Evolutionary conservation across 2,329 filamentous ascomycete genomes (phyloP).

Genomic region (Penicillium decumbens): DNA sequence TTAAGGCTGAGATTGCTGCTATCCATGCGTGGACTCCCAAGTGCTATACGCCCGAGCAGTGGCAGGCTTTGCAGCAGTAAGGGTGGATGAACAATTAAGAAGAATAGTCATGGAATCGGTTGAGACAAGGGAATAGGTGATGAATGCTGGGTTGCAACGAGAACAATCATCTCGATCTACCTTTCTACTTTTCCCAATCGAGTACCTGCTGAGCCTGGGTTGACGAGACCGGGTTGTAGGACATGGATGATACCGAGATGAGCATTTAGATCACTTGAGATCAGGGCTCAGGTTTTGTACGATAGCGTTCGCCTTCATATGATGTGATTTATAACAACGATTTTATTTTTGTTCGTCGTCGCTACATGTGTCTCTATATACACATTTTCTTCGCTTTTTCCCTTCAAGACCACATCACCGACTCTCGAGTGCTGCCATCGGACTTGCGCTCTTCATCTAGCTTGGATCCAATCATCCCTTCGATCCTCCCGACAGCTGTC

Average conservation of each 20-base stretch:
- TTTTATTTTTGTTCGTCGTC: not conserved
- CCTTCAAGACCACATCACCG: not conserved
- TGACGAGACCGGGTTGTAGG: not conserved
- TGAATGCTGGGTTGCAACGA: not conserved
- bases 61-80: slow-evolving; percentile 61
- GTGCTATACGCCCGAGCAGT: slow-evolving; percentile 88
- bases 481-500: slow-evolving; percentile 34
- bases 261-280: not conserved
- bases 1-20: slow-evolving; percentile 81
- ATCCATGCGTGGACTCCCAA: slow-evolving; percentile 96
- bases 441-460: slow-evolving; percentile 6
- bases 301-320: slow-evolving; percentile 6
- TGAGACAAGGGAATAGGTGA: not conserved
- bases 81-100: not conserved
- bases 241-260: not conserved
- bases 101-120: not conserved
- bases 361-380: not conserved
- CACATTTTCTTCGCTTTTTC: not conserved
- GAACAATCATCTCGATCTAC: not conserved
- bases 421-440: not conserved
- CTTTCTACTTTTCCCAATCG: not conserved
- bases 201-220: not conserved
- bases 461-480: slow-evolving; percentile 23
- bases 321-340: not conserved
- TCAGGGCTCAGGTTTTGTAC: slow-evolving; percentile 7